A percentile compares a stretch with the other conserved stretches of the same genome.
These are phyloP conservation scores for Penicillium waksmanii DNA, from an alignment of 495 filamentous ascomycete species.

Conservation along the genomic window DNA sequence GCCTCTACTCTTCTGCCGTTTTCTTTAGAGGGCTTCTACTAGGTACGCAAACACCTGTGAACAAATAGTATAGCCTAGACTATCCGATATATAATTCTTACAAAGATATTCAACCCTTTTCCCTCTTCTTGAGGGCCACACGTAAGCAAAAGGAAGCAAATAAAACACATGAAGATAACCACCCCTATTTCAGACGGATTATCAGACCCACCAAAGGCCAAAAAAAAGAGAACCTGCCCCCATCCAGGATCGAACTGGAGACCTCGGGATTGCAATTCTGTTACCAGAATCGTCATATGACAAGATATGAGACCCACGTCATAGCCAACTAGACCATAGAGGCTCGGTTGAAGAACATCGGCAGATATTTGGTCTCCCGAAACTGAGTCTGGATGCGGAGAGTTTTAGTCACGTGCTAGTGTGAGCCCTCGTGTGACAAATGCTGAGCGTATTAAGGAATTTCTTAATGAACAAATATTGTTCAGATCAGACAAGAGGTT, in stretches of 20 bases:
- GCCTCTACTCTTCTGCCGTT: too few relatives aligned
- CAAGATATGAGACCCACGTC: slow-evolving; percentile 32
- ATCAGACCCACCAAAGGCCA: not conserved
- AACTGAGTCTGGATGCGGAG: not conserved
- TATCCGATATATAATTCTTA: too few relatives aligned
- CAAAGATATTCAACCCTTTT: too few relatives aligned
- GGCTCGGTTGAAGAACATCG: slow-evolving; percentile 7
- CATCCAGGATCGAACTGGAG: slow-evolving; percentile 32
- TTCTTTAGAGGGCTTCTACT: too few relatives aligned
- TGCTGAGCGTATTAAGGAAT: not conserved
- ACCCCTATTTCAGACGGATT: too few relatives aligned
- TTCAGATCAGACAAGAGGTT: too few relatives aligned
- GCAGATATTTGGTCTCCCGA: not conserved
- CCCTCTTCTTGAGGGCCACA: too few relatives aligned
- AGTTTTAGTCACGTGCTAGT: not conserved
- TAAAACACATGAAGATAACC: too few relatives aligned
- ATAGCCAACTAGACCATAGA: slow-evolving; percentile 33
- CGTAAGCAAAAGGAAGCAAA: too few relatives aligned
- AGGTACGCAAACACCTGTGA: too few relatives aligned
- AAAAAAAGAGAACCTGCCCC: slow-evolving; percentile 22
- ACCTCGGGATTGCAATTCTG: slow-evolving; percentile 30
- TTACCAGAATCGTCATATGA: slow-evolving; percentile 28
- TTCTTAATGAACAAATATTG: too few relatives aligned
- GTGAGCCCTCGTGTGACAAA: slow-evolving; percentile 2
- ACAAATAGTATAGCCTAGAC: too few relatives aligned